Conservation (phyloP, 1,139 yeast species). For the Yamadazyma conglobata region DNA sequence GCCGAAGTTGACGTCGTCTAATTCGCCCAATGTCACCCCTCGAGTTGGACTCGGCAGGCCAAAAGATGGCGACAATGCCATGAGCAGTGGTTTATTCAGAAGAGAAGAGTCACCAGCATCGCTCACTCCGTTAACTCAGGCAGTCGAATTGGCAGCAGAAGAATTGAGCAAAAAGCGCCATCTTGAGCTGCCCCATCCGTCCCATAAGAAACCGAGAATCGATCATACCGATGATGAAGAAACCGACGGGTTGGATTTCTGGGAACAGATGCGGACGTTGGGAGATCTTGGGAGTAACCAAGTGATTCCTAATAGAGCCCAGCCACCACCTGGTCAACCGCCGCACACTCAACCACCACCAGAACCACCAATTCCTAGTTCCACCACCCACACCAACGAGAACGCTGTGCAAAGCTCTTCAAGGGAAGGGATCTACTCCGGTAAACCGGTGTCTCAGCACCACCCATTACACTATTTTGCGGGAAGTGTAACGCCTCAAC, state of each 20-base stretch:
- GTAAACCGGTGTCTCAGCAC: conserved; percentile 43
- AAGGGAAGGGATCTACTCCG: neutral
- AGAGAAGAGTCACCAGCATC: conserved; percentile 17
- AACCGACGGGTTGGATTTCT: conserved; percentile 56
- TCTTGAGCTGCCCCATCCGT: conserved; percentile 6
- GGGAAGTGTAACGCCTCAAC: conserved; percentile 20
- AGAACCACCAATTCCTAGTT: conserved; percentile 7
- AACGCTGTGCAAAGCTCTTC: too few species aligned
- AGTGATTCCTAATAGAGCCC: conserved; percentile 19
- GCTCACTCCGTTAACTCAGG: conserved; percentile 42
- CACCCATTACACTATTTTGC: conserved; percentile 42
- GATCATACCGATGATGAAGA: conserved; percentile 23
- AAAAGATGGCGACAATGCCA: neutral
- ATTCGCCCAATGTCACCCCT: conserved; percentile 30
- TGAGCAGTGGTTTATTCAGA: conserved; percentile 1
- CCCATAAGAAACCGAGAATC: conserved; percentile 7
- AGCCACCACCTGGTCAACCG: conserved; percentile 20
- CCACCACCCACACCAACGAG: neutral
- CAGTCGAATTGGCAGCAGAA: conserved; percentile 40
- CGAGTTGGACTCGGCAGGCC: neutral
- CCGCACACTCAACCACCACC: conserved; percentile 1
- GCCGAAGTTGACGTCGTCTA: conserved; percentile 65
- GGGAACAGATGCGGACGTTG: conserved; percentile 65
- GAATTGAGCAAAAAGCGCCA: conserved; percentile 21
- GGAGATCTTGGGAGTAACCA: conserved; percentile 21